Evolutionary conservation across 768 basidiomycete genomes (phyloP).

Genomic region (Flagelloscypha sp.): DNA sequence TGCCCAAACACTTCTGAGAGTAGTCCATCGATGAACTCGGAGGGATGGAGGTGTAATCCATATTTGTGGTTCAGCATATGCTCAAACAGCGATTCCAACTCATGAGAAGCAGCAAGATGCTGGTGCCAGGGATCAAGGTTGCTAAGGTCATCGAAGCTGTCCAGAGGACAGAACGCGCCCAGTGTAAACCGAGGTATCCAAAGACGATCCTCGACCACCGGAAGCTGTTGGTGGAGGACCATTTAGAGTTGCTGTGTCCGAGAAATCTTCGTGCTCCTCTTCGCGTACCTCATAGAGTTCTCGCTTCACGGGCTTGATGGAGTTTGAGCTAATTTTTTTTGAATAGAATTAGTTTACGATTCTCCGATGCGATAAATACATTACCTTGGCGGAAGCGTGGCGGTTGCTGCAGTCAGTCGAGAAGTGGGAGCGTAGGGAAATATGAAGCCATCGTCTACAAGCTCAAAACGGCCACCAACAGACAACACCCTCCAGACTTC

Average conservation of each 20-base stretch:
- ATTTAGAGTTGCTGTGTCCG: no score
- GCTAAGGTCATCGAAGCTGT: no score
- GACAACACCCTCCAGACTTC: constrained; percentile 59
- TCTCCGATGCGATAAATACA: no score
- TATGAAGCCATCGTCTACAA: constrained; percentile 64
- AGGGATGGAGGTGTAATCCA: constrained; percentile 44
- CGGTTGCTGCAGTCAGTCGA: constrained; percentile 1
- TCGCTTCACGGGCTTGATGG: no score
- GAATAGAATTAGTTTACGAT: no score
- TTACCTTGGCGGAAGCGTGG: not conserved
- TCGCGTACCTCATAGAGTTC: not conserved
- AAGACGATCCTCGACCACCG: no score
- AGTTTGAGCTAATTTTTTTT: no score
- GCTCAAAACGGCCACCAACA: constrained; percentile 56
- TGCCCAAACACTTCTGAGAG: constrained; percentile 44
- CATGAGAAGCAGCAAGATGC: constrained; percentile 29
- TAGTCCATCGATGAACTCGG: constrained; percentile 37
- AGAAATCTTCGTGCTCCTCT: not conserved
- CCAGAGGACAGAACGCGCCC: no score
- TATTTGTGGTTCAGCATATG: constrained; percentile 49
- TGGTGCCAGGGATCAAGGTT: no score
- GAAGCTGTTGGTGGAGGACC: no score
- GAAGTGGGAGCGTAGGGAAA: constrained; percentile 46
- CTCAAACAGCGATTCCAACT: constrained; percentile 51
- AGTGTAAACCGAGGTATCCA: no score